These are phyloP conservation scores for Amanita brunnescens DNA, from an alignment of 768 basidiomycete genomes.

Conservation along the genomic window DNA sequence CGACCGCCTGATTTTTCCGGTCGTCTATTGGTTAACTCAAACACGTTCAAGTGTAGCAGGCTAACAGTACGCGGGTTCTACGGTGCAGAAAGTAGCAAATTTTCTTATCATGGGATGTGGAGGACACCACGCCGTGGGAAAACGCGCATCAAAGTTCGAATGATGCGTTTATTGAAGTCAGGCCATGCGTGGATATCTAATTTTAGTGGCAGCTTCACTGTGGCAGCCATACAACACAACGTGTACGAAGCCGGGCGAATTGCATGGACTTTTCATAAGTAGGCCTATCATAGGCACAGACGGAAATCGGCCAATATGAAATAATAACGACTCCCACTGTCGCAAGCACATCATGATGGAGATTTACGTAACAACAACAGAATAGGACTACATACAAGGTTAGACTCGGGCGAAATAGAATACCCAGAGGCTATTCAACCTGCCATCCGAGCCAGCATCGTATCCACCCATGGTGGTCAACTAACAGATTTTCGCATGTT, in stretches of 20 bases:
- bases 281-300: too few relatives aligned
- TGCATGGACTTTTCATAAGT: too few relatives aligned
- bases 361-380: too few relatives aligned
- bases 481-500: constrained; percentile 38
- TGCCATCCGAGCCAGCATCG: constrained; percentile 25
- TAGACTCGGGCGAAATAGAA: too few relatives aligned
- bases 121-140: constrained; percentile 4
- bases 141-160: not conserved
- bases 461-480: constrained; percentile 61
- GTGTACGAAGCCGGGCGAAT: too few relatives aligned
- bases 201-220: not conserved
- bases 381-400: not conserved
- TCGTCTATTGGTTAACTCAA: not conserved
- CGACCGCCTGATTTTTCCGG: not conserved
- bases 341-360: too few relatives aligned
- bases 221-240: too few relatives aligned
- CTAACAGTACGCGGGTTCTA: not conserved
- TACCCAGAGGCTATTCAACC: constrained; percentile 13
- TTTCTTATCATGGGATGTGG: not conserved
- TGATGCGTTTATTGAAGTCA: not conserved
- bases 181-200: not conserved
- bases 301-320: too few relatives aligned
- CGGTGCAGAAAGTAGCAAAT: not conserved
- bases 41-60: not conserved
- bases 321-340: too few relatives aligned